phyloP scores from a whole-genome alignment of 768 basidiomycete genomes.

The Suillus fuscotomentosus region DNA sequence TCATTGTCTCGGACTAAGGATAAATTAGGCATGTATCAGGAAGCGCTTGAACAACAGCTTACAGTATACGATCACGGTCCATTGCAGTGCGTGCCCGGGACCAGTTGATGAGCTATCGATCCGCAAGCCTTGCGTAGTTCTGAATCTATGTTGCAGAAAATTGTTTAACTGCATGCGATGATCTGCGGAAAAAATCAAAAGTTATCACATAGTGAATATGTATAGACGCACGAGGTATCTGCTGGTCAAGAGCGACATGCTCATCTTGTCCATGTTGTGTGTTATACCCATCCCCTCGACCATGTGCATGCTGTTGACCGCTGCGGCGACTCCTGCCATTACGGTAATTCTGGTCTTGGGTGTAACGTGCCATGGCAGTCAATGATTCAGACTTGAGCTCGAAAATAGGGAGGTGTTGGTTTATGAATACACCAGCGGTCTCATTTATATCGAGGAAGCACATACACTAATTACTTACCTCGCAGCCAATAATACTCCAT shows the following conservation, averaged over 20 bases:
- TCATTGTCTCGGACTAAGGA: conserved; percentile 20
- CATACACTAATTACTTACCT: neutral
- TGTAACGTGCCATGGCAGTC: neutral
- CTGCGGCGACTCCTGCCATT: neutral
- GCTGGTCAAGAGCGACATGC: neutral
- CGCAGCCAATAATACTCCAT: neutral
- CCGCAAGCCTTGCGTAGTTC: neutral
- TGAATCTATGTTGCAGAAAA: conserved; percentile 16
- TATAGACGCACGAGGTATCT: neutral
- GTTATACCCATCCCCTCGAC: neutral
- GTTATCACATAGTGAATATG: neutral
- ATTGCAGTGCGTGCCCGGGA: neutral
- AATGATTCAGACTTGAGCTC: neutral
- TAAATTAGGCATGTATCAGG: neutral
- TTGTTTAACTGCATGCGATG: conserved; percentile 26
- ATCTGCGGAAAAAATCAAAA: conserved; percentile 14
- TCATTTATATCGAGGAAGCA: neutral
- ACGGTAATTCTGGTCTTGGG: neutral
- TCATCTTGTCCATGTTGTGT: neutral
- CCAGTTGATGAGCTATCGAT: conserved; percentile 6
- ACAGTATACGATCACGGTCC: conserved; percentile 1
- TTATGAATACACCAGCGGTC: neutral
- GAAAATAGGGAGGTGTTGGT: neutral
- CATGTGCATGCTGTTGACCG: neutral
- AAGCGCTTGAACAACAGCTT: neutral